Evolutionary conservation across 176 grass and related monocot genomes (phyloP).

Genomic region (Alloteropsis semialata): DNA sequence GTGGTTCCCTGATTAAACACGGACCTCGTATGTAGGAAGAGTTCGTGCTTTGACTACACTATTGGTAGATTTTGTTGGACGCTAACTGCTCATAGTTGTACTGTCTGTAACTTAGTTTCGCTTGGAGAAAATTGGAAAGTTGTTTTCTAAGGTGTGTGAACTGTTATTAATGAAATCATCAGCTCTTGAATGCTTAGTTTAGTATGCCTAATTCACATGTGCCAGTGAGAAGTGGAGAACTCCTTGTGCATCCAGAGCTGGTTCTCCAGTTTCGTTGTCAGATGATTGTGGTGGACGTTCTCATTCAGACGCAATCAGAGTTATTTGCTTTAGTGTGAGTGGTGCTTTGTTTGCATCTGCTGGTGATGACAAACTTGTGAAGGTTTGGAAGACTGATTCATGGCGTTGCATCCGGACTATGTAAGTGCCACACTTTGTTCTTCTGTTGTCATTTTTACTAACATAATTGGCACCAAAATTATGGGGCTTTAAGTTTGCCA

Average conservation of each 20-base stretch:
- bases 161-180: background rate
- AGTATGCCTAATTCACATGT: background rate
- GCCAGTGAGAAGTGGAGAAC: background rate
- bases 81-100: background rate
- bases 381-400: conserved; percentile 71
- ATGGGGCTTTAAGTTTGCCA: background rate
- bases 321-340: conserved; percentile 50
- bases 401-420: conserved; percentile 67
- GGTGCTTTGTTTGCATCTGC: conserved; percentile 68
- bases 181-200: background rate
- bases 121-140: background rate
- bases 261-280: conserved; percentile 40
- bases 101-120: too few relatives aligned
- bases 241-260: conserved; percentile 41
- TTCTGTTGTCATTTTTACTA: background rate
- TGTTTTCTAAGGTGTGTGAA: background rate
- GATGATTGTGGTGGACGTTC: conserved; percentile 43
- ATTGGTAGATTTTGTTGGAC: background rate
- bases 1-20: background rate
- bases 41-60: background rate
- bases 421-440: conserved; percentile 31
- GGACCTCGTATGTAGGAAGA: background rate
- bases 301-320: conserved; percentile 78
- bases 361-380: conserved; percentile 87
- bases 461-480: background rate